Base-by-base conservation (phyloP, 805 yeast species). In the Kluyveromyces dobzhanskii region DNA sequence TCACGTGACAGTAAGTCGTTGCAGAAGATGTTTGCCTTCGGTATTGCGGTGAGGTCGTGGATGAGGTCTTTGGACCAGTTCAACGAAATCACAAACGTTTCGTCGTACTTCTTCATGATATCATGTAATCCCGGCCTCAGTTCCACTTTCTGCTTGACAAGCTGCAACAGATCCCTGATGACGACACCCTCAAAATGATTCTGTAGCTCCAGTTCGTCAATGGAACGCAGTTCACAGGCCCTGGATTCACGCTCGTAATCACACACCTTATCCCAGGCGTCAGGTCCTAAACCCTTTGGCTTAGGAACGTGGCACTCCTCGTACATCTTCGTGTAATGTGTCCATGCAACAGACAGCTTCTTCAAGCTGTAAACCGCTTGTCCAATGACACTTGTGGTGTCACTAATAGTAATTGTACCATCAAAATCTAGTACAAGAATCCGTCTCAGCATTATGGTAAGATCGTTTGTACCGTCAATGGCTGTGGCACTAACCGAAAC, bases 31-130 rank as follows among this genome's bases (percentile, higher is more conserved):
- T 51, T 43, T 1, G 39, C 30, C 8, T 28, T 17, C 4, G 38
- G 30, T 3, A 49, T 32, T 2, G 18, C 11, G 4, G 36, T 37
- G 4, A 50, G 30, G n/a, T 37, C 31, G 21, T 39, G 35, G 11
- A 58, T 57, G 32, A 58, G 55, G 29, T 55, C 57, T 13, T 35
- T 34, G 11, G 59, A 56, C 63, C 63, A 58, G 39, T 57, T 57
- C 6, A 58, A 44, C 1, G 62, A 57, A 5, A 58, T 17, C n/a
- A 58, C 32, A 30, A 50, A 49, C 17, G 52, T 42, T 8, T 40
- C 39, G 17, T 38, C 32, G 6, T 21, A 35, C 19, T 18, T 18
- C 24, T 17, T 32, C 32, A 26, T 42, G 11, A 23, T 42, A 11
- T 14, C 31, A 27, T 9, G 35, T 13, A 42, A 37, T 11, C 34